A percentile compares a stretch with the other conserved stretches of the same genome.
These are phyloP conservation scores for Fusarium multiceps DNA, from an alignment of 2,329 filamentous ascomycete species.

Conservation along the genomic window DNA sequence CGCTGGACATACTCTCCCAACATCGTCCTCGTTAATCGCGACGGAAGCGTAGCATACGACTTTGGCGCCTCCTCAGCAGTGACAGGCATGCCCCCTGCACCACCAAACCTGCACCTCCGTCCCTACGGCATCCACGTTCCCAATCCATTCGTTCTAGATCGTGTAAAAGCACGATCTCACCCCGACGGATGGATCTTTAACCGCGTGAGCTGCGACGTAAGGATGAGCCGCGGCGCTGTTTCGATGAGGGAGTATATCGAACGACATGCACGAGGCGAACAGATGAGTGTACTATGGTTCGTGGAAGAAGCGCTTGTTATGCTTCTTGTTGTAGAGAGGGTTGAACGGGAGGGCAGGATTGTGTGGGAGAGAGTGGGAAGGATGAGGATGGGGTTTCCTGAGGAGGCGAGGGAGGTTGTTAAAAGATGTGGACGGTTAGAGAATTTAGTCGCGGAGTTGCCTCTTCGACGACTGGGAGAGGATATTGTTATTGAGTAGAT, in stretches of 20 bases:
- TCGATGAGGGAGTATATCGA: constrained; percentile 51
- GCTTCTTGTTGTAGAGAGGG: constrained; percentile 50
- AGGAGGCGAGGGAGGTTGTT: constrained; percentile 50
- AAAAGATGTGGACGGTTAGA: constrained; percentile 48
- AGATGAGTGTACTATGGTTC: constrained; percentile 53
- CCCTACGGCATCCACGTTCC: constrained; percentile 49
- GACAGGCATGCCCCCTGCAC: constrained; percentile 29
- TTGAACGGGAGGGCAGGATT: constrained; percentile 23
- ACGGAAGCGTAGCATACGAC: constrained; percentile 50
- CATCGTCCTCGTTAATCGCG: constrained; percentile 45
- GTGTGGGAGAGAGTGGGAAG: constrained; percentile 51
- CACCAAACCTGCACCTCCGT: constrained; percentile 41
- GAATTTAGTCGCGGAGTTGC: constrained; percentile 48
- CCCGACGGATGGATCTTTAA: constrained; percentile 51
- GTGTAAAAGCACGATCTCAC: constrained; percentile 50
- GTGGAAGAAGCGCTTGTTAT: constrained; percentile 50
- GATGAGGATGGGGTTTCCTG: constrained; percentile 51
- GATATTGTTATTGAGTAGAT: constrained; percentile 50
- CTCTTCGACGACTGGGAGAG: constrained; percentile 48
- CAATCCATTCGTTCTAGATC: constrained; percentile 50
- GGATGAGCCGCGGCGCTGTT: constrained; percentile 45
- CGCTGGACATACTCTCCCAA: constrained; percentile 52
- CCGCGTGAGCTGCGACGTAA: constrained; percentile 49
- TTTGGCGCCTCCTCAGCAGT: constrained; percentile 37
- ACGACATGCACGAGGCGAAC: constrained; percentile 50